phyloP scores from a whole-genome alignment of 192 early-diverging fungal genomes.

The Ambispora gerdemannii region DNA sequence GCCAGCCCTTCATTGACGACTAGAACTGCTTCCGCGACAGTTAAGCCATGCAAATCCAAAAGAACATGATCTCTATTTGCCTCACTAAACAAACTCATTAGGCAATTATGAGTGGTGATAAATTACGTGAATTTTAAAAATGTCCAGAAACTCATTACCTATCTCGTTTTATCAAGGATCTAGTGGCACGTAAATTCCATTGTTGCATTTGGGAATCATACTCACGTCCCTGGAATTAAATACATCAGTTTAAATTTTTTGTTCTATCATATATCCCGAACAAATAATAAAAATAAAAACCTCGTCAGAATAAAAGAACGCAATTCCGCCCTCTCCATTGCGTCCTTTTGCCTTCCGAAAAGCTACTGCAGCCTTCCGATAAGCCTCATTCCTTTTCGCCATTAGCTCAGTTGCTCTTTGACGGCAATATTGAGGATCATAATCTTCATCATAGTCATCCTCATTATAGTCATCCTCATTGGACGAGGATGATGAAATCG shows the following conservation, averaged over 20 bases:
- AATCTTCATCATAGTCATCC: conserved; percentile 39
- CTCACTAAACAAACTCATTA: conserved; percentile 30
- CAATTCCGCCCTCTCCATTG: conserved; percentile 45
- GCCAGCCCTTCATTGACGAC: conserved; percentile 57
- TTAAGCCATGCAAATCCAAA: conserved; percentile 69
- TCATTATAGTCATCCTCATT: conserved; percentile 34
- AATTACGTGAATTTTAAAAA: too few species aligned
- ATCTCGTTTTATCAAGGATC: conserved; percentile 42
- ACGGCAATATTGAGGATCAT: conserved; percentile 51
- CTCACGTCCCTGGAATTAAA: conserved; percentile 30
- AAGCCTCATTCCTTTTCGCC: conserved; percentile 46
- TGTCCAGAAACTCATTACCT: conserved; percentile 1
- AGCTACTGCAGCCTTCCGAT: conserved; percentile 45
- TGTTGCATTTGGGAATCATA: conserved; percentile 44
- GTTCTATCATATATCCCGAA: neutral
- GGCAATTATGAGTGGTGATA: neutral
- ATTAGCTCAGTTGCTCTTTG: conserved; percentile 37
- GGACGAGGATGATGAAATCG: conserved; percentile 38
- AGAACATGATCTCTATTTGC: conserved; percentile 49
- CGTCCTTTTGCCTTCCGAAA: conserved; percentile 40
- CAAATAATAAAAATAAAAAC: conserved; percentile 23
- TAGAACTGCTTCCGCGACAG: conserved; percentile 56
- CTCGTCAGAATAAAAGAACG: conserved; percentile 52
- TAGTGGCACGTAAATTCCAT: conserved; percentile 56
- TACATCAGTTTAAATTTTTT: neutral